Percentiles rank a stretch among this genome's conserved stretches.
These are phyloP conservation scores for Fragaria nilgerrensis DNA, from an alignment of 306 rosid species.

Conservation along the genomic window DNA sequence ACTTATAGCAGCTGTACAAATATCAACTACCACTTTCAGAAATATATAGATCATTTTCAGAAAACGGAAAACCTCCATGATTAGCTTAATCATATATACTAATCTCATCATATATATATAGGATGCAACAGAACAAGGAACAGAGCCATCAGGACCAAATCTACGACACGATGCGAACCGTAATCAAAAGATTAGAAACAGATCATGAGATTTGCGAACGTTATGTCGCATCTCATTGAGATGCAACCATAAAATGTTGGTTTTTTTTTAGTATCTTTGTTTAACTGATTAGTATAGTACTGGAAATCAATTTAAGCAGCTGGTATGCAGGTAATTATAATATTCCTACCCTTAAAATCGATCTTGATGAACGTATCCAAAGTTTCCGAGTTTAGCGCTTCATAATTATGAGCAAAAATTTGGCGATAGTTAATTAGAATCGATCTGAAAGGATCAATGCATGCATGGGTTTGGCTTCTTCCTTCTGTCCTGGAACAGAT, in stretches of 20 bases:
- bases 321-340: neutral
- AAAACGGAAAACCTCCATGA: neutral
- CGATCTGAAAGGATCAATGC: neutral
- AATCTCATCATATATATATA: neutral
- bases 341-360: neutral
- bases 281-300: neutral
- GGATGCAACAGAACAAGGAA: neutral
- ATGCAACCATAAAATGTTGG: neutral
- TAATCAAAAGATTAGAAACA: neutral
- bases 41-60: neutral
- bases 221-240: conserved; percentile 1
- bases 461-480: neutral
- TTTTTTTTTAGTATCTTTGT: neutral
- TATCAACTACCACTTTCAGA: neutral
- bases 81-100: neutral
- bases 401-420: neutral
- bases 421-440: neutral
- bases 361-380: conserved; percentile 2
- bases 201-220: neutral
- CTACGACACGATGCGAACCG: neutral
- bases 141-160: neutral
- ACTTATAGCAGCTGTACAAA: neutral
- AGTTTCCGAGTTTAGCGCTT: neutral
- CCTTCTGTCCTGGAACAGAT: neutral
- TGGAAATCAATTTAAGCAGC: neutral